Conservation (phyloP, 2,329 filamentous ascomycete genomes). For the Penicillium paneum region DNA sequence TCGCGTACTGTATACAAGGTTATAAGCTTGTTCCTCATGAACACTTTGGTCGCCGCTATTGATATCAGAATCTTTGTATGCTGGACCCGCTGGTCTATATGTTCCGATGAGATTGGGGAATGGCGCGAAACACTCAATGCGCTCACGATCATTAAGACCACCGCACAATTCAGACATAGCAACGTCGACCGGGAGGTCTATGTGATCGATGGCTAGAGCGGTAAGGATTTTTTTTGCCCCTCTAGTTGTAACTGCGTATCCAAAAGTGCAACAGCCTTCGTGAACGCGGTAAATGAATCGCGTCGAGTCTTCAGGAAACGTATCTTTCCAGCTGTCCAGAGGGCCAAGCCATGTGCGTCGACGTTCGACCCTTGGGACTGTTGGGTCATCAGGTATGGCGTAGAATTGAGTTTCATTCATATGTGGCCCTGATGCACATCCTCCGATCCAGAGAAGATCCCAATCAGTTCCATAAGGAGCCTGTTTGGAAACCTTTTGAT, state of each 20-base stretch:
- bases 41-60: constrained; percentile 16
- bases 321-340: constrained; percentile 15
- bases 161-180: constrained; percentile 50
- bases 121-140: constrained; percentile 38
- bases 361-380: constrained; percentile 17
- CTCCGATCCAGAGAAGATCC: constrained; percentile 54
- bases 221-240: constrained; percentile 41
- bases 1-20: constrained; percentile 25
- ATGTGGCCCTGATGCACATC: constrained; percentile 41
- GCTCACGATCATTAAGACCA: constrained; percentile 29
- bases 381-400: constrained; percentile 32
- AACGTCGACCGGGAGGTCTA: constrained; percentile 40
- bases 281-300: constrained; percentile 35
- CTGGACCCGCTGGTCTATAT: constrained; percentile 41
- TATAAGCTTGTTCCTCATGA: constrained; percentile 16
- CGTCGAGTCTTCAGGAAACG: constrained; percentile 29
- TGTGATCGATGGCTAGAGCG: constrained; percentile 26
- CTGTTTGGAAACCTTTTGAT: constrained; percentile 20
- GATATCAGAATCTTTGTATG: constrained; percentile 30
- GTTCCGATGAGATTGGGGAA: constrained; percentile 50
- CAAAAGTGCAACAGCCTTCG: constrained; percentile 36
- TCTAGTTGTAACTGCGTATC: constrained; percentile 38
- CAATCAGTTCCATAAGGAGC: constrained; percentile 53
- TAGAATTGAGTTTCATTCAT: constrained; percentile 28
- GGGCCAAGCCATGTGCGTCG: constrained; percentile 20